Evolutionary conservation across 129 eudicot species (phyloP).

Genomic region (Flaveria brownii): DNA sequence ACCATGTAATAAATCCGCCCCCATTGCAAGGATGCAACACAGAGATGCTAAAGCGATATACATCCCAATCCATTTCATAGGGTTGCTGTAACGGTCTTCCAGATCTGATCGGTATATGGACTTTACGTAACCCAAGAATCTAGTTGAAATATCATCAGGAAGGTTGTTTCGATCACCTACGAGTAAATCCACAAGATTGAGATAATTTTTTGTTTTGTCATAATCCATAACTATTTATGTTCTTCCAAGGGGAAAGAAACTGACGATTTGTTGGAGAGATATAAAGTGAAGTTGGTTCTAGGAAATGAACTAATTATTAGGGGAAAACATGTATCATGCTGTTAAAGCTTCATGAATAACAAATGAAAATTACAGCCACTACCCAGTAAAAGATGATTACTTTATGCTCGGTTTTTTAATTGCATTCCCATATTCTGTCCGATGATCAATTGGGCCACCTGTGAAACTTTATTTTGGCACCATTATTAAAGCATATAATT

Average conservation of each 20-base stretch:
- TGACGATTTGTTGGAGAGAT: not conserved
- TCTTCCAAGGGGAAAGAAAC: not conserved
- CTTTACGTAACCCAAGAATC: not conserved
- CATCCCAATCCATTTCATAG: slow-evolving; percentile 17
- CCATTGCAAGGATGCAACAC: slow-evolving; percentile 1
- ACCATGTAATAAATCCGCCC: slow-evolving; percentile 11
- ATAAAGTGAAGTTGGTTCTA: not conserved
- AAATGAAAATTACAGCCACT: not conserved
- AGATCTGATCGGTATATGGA: slow-evolving; percentile 10
- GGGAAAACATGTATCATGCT: not conserved
- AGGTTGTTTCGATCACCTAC: not conserved
- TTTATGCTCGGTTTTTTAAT: too few relatives aligned
- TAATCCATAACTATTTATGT: not conserved
- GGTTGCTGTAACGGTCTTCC: not conserved
- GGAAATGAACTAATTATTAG: not conserved
- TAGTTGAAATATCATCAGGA: not conserved
- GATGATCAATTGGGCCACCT: too few relatives aligned
- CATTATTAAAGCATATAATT: too few relatives aligned
- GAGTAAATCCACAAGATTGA: not conserved
- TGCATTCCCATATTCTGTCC: too few relatives aligned
- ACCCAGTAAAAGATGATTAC: not conserved
- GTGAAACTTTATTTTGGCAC: too few relatives aligned
- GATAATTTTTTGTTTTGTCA: not conserved
- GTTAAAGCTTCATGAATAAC: not conserved
- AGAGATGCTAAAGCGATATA: slow-evolving; percentile 16